Percentiles rank a stretch among this genome's conserved stretches.
Conservation (phyloP, 495 filamentous ascomycete species). For the Hyaloscypha hepaticicola region DNA sequence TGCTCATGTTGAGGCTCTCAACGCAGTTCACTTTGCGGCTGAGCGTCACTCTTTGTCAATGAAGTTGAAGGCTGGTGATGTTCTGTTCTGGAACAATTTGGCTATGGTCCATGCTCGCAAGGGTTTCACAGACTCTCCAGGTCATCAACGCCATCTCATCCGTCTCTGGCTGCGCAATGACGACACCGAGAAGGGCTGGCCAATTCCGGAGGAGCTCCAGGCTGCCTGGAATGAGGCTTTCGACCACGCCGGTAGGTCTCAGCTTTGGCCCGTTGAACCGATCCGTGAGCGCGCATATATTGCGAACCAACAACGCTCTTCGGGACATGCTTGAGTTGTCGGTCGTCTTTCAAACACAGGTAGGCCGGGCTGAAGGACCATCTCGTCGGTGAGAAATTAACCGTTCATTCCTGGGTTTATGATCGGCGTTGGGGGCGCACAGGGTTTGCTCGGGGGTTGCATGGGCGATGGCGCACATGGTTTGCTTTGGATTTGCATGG, state of each 20-base stretch:
- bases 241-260: constrained; percentile 11
- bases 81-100: constrained; percentile 76
- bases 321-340: constrained; percentile 13
- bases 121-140: constrained; percentile 52
- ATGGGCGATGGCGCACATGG: neutral
- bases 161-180: constrained; percentile 43
- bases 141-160: constrained; percentile 37
- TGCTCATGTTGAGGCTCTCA: constrained; percentile 60
- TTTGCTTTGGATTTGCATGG: neutral
- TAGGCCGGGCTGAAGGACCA: neutral
- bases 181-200: constrained; percentile 35
- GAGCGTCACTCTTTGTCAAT: constrained; percentile 55
- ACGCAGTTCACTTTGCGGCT: constrained; percentile 62
- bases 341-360: neutral
- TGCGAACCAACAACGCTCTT: constrained; percentile 19
- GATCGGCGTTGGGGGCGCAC: neutral
- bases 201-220: constrained; percentile 30
- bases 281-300: constrained; percentile 19
- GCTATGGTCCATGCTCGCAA: constrained; percentile 65
- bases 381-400: constrained; percentile 7
- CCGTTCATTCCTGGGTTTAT: neutral
- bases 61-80: constrained; percentile 60
- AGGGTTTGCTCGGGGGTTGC: neutral
- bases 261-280: constrained; percentile 21
- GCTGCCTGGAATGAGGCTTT: constrained; percentile 14